phyloP scores from a whole-genome alignment of 2,329 filamentous ascomycete genomes.

The Akanthomyces muscarius region DNA sequence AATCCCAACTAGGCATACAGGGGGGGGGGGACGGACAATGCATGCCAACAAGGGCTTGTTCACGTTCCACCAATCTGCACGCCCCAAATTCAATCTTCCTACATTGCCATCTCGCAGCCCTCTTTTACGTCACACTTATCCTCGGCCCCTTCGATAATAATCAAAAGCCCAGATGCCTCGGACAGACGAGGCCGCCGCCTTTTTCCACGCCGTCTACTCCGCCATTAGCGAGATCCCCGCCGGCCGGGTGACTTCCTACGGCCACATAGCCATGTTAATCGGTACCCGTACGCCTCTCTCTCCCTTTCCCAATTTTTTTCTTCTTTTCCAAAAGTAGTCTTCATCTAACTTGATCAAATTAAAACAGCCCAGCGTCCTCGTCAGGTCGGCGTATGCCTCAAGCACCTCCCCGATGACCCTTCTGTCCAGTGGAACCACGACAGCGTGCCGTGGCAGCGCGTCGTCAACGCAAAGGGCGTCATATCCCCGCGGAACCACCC shows the following conservation, averaged over 20 bases:
- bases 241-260: slow-evolving; percentile 84
- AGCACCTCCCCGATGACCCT: slow-evolving; percentile 64
- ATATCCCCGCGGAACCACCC: slow-evolving; percentile 71
- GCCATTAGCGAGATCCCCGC: slow-evolving; percentile 81
- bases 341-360: too few species aligned
- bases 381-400: slow-evolving; percentile 87
- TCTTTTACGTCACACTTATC: too few species aligned
- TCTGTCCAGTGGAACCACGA: slow-evolving; percentile 59
- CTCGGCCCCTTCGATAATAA: neutral
- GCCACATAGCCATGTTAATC: slow-evolving; percentile 69
- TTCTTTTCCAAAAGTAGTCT: too few species aligned
- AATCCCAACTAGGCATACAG: too few species aligned
- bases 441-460: slow-evolving; percentile 92
- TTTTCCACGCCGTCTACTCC: slow-evolving; percentile 73
- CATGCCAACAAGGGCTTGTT: too few species aligned
- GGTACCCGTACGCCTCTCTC: slow-evolving; percentile 58
- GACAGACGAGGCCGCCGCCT: slow-evolving; percentile 69
- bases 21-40: too few species aligned
- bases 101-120: neutral
- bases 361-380: slow-evolving; percentile 63
- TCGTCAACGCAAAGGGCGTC: slow-evolving; percentile 80
- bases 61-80: too few species aligned
- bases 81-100: too few species aligned
- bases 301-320: too few species aligned
- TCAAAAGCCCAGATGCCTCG: slow-evolving; percentile 51